These are phyloP conservation scores for Cyamopsis tetragonoloba DNA, from an alignment of 306 rosid genomes.

Conservation along the genomic window DNA sequence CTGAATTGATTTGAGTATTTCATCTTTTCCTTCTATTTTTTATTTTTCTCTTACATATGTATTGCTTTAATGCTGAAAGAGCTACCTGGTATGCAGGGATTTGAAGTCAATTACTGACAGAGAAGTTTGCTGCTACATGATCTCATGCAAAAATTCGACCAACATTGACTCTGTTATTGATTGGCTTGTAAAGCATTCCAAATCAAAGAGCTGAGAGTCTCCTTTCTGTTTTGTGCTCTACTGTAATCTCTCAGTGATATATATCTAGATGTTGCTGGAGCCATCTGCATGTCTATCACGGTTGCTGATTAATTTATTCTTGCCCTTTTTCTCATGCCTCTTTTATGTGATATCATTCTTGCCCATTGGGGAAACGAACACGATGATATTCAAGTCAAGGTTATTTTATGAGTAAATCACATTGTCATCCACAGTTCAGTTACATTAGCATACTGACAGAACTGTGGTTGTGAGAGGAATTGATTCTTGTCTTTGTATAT, in stretches of 20 bases:
- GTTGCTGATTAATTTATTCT: constrained; percentile 40
- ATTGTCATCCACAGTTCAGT: neutral
- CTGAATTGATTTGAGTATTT: neutral
- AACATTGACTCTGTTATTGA: constrained; percentile 85
- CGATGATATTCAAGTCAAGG: constrained; percentile 17
- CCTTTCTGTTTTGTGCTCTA: constrained; percentile 30
- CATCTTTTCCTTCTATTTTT: neutral
- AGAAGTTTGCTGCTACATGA: constrained; percentile 95
- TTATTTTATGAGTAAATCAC: constrained; percentile 13
- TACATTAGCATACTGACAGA: neutral
- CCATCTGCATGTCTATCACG: constrained; percentile 42
- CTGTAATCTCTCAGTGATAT: constrained; percentile 38
- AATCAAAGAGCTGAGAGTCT: constrained; percentile 67
- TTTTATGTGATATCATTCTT: constrained; percentile 29
- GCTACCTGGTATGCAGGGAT: constrained; percentile 55
- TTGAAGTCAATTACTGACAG: constrained; percentile 70
- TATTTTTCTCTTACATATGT: neutral
- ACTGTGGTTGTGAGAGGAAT: neutral
- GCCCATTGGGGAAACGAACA: constrained; percentile 6
- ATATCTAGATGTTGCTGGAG: constrained; percentile 43
- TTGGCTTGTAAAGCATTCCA: constrained; percentile 96
- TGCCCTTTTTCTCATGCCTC: constrained; percentile 19
- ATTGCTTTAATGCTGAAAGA: constrained; percentile 14
- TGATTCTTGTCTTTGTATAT: neutral
- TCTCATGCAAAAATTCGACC: constrained; percentile 94